Evolutionary conservation across 2,329 filamentous ascomycete genomes (phyloP).

Genomic region (Aspergillus intermedius): DNA sequence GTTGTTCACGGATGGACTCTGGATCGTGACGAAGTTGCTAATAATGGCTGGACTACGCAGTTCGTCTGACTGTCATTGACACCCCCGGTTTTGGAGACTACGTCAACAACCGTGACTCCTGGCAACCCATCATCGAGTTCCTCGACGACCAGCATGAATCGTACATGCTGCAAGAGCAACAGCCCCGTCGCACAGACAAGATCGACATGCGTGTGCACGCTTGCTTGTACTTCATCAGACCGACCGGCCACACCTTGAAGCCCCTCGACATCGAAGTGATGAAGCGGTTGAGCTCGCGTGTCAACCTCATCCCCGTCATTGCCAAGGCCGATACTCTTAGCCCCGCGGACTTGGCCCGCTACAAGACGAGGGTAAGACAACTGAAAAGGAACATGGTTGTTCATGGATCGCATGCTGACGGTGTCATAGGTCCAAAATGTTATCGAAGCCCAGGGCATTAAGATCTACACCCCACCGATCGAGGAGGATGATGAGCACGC

Average conservation of each 20-base stretch:
- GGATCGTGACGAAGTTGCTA: neutral
- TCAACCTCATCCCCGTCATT: conserved; percentile 97
- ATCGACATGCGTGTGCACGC: conserved; percentile 98
- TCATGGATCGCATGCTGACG: neutral
- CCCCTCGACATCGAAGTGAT: conserved; percentile 99
- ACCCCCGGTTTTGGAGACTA: conserved; percentile 99
- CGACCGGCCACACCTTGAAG: conserved; percentile 96
- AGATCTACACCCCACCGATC: conserved; percentile 96
- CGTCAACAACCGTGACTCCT: conserved; percentile 99
- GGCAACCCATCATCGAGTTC: conserved; percentile 99
- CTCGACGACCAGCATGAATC: conserved; percentile 99
- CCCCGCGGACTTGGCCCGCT: conserved; percentile 80
- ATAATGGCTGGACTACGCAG: conserved; percentile 42
- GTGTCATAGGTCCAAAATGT: conserved; percentile 73
- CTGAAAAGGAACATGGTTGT: too few species aligned
- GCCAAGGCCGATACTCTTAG: conserved; percentile 98
- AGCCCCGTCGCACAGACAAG: conserved; percentile 95
- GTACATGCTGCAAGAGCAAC: conserved; percentile 99
- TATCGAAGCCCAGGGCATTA: conserved; percentile 97
- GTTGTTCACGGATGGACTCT: conserved; percentile 43
- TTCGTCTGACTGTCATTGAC: conserved; percentile 97
- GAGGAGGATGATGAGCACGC: conserved; percentile 98
- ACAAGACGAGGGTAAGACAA: conserved; percentile 79
- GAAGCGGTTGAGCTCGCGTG: conserved; percentile 96
- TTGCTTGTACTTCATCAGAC: conserved; percentile 98